phyloP scores from a whole-genome alignment of 192 early-diverging fungal species.

The Rhizophagus clarus region DNA sequence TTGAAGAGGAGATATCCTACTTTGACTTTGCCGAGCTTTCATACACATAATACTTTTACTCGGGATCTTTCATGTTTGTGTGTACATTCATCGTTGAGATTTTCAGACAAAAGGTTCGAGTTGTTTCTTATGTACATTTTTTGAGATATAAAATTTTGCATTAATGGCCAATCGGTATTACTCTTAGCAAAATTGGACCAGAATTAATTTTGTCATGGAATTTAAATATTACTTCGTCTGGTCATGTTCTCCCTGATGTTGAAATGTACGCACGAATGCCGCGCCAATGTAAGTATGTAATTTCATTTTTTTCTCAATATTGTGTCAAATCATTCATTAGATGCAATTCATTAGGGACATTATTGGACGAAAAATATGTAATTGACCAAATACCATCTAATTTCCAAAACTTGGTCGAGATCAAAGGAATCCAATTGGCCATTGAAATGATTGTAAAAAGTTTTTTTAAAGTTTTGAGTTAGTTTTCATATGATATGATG shows the following conservation, averaged over 20 bases:
- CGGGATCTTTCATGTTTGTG: neutral
- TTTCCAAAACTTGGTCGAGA: constrained; percentile 21
- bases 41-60: neutral
- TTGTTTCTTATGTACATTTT: neutral
- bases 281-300: constrained; percentile 6
- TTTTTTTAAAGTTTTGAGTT: neutral
- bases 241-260: neutral
- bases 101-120: constrained; percentile 16
- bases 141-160: neutral
- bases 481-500: too few species aligned
- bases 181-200: neutral
- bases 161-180: neutral
- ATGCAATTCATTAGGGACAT: constrained; percentile 2
- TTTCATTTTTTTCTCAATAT: neutral
- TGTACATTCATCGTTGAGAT: neutral
- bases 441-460: constrained; percentile 19
- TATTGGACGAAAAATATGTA: constrained; percentile 7
- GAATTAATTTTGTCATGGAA: constrained; percentile 19
- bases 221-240: neutral
- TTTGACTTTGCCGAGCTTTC: neutral
- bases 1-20: constrained; percentile 7
- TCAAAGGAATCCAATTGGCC: constrained; percentile 20
- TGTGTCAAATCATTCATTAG: neutral
- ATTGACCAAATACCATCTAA: constrained; percentile 21
- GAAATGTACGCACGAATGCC: neutral